Conservation (phyloP, 2,329 filamentous ascomycete species). For the Lachnellula suecica region DNA sequence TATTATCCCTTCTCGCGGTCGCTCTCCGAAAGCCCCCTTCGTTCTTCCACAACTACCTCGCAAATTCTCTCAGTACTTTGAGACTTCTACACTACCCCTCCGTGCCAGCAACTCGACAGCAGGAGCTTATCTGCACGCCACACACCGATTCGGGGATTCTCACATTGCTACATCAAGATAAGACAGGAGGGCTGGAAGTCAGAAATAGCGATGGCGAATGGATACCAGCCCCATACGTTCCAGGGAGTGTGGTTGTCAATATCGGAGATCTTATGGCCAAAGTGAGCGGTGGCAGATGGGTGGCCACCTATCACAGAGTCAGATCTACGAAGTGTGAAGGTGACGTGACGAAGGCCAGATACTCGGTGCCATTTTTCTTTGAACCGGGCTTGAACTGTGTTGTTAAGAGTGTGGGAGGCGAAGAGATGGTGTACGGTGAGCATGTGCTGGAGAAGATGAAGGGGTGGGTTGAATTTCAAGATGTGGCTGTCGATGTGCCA, state of each 20-base stretch:
- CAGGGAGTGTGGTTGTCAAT: slow-evolving; percentile 48
- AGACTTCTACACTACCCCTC: slow-evolving; percentile 45
- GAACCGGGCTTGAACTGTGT: slow-evolving; percentile 43
- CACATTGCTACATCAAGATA: slow-evolving; percentile 47
- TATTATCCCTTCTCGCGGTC: slow-evolving; percentile 40
- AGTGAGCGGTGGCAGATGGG: slow-evolving; percentile 38
- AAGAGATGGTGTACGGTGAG: slow-evolving; percentile 39
- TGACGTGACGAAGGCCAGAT: slow-evolving; percentile 19
- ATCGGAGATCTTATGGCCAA: slow-evolving; percentile 41
- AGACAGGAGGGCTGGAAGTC: slow-evolving; percentile 46
- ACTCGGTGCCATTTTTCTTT: slow-evolving; percentile 48
- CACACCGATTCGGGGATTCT: slow-evolving; percentile 46
- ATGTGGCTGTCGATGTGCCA: slow-evolving; percentile 17
- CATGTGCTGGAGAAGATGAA: slow-evolving; percentile 44
- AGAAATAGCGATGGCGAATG: slow-evolving; percentile 45
- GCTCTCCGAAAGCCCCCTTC: slow-evolving; percentile 37
- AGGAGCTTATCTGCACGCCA: slow-evolving; percentile 36
- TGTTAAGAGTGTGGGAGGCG: slow-evolving; percentile 34
- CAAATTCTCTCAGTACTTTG: slow-evolving; percentile 42
- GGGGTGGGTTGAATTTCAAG: slow-evolving; percentile 43
- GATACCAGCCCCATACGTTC: slow-evolving; percentile 45
- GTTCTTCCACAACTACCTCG: slow-evolving; percentile 42
- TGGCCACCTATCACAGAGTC: slow-evolving; percentile 46
- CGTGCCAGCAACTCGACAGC: slow-evolving; percentile 15
- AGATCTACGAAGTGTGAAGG: slow-evolving; percentile 28